Base-by-base conservation (phyloP, 169 alveolate species). In the Cryptosporidium bovis region DNA sequence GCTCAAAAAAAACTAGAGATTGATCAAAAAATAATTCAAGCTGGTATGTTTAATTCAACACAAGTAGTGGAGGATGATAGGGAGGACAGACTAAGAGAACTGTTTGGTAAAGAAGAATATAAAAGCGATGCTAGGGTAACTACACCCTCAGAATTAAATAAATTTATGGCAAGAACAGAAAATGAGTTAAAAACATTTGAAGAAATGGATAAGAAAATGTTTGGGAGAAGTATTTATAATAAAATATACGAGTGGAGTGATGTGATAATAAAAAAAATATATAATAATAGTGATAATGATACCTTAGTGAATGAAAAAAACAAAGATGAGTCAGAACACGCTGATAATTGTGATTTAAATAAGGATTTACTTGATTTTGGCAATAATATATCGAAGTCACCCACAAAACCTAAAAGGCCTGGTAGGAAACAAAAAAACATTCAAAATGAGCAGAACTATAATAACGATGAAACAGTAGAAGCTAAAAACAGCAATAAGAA, bases 11-110 rank as follows among this genome's bases (percentile, higher is more conserved):
- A 97, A 83, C 93, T 93, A 82, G 96, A 93, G 51, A 93, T 97
- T 36, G 98, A 97, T 84, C 96, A 94, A 62, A 96, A 95, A 83
- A 96, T 97, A 53, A 97, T 97, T 65, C 94, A 95, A 56, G 98
- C 98, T 1, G 99, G 99, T 15, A 90, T 95, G 82, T 97, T 94
- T 83, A 97, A 97, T 83, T 90, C 94, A 27, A 94, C 87, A 13
- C 77, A 77, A 50, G 64, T 77, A n/a, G 64, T 95, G 29, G 97
- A 94, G 77, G 67, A 84, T 16, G 97, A 94, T 66, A 91, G 97
- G 83, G 91, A 92, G 71, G 94, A 94, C 92, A 93, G 92, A 67
- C 91, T 96, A 18, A 83, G 93, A 90, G 95, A 92, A 84, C 62
- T 96, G 64, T 87, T 96, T 29, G 91, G 93, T 56, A 82, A 83